Evolutionary conservation across 2,329 filamentous ascomycete species (phyloP).

Genomic region (Neurospora crassa): DNA sequence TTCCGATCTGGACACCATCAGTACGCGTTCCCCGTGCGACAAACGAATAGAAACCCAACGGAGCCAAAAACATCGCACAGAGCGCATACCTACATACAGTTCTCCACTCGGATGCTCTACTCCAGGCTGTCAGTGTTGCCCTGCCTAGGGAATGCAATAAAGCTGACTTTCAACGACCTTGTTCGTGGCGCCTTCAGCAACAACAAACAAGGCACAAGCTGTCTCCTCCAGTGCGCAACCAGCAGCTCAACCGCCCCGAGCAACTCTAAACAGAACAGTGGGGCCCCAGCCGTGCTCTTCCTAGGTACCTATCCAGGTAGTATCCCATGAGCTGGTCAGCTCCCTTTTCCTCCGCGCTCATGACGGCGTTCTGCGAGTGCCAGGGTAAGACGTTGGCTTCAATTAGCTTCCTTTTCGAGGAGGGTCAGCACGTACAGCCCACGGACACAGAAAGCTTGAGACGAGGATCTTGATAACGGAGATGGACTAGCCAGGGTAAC

Average conservation of each 20-base stretch:
- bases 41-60: too few relatives aligned
- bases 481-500: too few relatives aligned
- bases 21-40: background rate
- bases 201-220: background rate
- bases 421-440: constrained; percentile 77
- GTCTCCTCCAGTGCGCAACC: background rate
- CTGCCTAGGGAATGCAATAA: background rate
- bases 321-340: too few relatives aligned
- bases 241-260: background rate
- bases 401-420: constrained; percentile 94
- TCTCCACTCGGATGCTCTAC: too few relatives aligned
- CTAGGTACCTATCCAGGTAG: too few relatives aligned
- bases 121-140: background rate
- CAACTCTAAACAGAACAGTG: background rate
- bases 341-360: constrained; percentile 38
- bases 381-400: constrained; percentile 80
- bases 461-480: too few relatives aligned
- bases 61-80: too few relatives aligned
- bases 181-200: too few relatives aligned
- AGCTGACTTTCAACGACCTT: background rate
- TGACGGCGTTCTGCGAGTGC: constrained; percentile 95
- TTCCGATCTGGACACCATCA: background rate
- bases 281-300: too few relatives aligned
- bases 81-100: too few relatives aligned
- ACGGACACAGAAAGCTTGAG: constrained; percentile 47